Evolutionary conservation across 2,329 filamentous ascomycete genomes (phyloP), one percentile per base, ranked within the genome.

Genomic region (Erysiphe pulchra): DNA sequence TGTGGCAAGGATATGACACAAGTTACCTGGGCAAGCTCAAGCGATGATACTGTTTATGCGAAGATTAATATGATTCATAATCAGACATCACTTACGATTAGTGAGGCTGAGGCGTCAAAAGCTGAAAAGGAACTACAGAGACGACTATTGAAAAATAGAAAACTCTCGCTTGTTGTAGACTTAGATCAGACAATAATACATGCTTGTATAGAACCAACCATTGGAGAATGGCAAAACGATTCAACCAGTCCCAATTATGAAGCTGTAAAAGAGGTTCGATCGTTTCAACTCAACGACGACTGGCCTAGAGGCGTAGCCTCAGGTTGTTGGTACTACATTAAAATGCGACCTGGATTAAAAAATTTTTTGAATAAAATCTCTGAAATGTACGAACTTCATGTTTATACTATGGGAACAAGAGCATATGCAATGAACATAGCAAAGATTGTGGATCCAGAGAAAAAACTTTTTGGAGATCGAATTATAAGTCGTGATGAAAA

Each of bases 171-270:
- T 40, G 90, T 98, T 24, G 90, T 98, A 54, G 90, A 98, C 67
- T 68, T 98, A 46, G 90, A 98, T 59, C 87, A 95, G 65, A 98
- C 90, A 47, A 90, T 98, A 56, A 98, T 98, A 53, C 90, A 98
- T 61, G 90, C 90, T 24, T 93, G 85, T 50, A 92, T 95, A 56
- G 90, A 98, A 54, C 87, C 86, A 7, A 98, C 90, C 0, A 78
- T 98, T 46, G 85, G 79, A 51, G 87, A 98, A 60, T 98, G 90
- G 90, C 82, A 92, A 66, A 71, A 75, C 44, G 86, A 98, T 59
- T 74, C 78, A 20, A 69, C 74, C 3, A 94, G 92, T 54, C 85
- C 90, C 16, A 98, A 98, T 55, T 77, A 94, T 60, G 75, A 81
- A 17, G 83, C 86, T 4, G 78, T 98, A 55, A 86, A 85, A 59